Evolutionary conservation across 2,329 filamentous ascomycete species (phyloP).

Genomic region (Paracoccidioides lutzii): DNA sequence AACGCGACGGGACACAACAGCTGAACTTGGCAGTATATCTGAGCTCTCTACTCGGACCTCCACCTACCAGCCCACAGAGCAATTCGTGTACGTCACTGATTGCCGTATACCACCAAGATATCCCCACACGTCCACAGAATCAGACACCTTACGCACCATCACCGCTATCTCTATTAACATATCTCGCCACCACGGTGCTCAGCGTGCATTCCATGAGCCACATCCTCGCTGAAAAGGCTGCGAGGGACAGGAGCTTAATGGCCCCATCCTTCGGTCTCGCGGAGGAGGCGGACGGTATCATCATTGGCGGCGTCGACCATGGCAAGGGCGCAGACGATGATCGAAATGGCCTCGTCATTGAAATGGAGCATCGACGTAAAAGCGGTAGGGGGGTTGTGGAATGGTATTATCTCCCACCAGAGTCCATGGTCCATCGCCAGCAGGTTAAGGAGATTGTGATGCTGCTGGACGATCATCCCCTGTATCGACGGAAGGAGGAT

Average conservation of each 20-base stretch:
- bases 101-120: conserved; percentile 70
- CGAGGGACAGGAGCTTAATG: conserved; percentile 58
- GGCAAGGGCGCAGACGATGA: conserved; percentile 20
- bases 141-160: conserved; percentile 42
- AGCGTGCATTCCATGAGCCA: conserved; percentile 61
- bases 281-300: conserved; percentile 64
- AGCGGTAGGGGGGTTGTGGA: conserved; percentile 68
- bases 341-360: conserved; percentile 56
- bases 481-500: conserved; percentile 43
- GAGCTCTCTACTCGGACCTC: conserved; percentile 52
- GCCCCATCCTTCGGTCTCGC: conserved; percentile 68
- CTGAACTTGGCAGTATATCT: conserved; percentile 55
- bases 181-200: conserved; percentile 80
- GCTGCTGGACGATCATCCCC: conserved; percentile 64
- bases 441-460: conserved; percentile 40
- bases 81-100: conserved; percentile 52
- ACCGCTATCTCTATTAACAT: conserved; percentile 59
- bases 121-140: conserved; percentile 40
- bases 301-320: conserved; percentile 48
- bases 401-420: conserved; percentile 45
- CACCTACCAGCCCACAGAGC: conserved; percentile 14
- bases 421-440: conserved; percentile 32
- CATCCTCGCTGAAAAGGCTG: conserved; percentile 59
- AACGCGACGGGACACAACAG: conserved; percentile 31
- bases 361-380: conserved; percentile 75